Percentiles rank a stretch among this genome's conserved stretches.
These are phyloP conservation scores for Pleurotus tuoliensis DNA, from an alignment of 768 basidiomycete species.

Conservation along the genomic window DNA sequence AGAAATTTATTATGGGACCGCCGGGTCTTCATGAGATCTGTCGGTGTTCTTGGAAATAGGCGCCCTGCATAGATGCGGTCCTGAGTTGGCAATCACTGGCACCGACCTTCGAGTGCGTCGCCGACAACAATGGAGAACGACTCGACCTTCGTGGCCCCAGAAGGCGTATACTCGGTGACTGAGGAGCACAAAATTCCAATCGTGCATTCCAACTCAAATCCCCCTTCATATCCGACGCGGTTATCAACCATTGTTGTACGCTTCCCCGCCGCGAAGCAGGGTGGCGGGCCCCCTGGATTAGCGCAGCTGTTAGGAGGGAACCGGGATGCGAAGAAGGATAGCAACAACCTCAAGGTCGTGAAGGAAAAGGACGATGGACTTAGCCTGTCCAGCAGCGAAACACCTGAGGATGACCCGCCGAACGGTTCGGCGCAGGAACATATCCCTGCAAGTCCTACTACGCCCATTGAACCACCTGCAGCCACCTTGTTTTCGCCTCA, in stretches of 20 bases:
- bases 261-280: constrained; percentile 55
- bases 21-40: not conserved
- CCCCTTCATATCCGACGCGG: constrained; percentile 49
- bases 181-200: constrained; percentile 76
- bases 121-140: constrained; percentile 69
- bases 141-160: constrained; percentile 81
- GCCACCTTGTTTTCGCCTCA: constrained; percentile 62
- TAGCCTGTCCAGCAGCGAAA: constrained; percentile 82
- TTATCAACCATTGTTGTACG: constrained; percentile 60
- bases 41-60: not conserved
- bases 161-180: constrained; percentile 85
- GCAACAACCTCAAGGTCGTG: constrained; percentile 18
- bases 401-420: constrained; percentile 55
- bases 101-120: constrained; percentile 4
- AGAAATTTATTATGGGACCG: constrained; percentile 13
- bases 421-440: constrained; percentile 38
- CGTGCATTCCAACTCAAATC: constrained; percentile 35
- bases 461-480: constrained; percentile 30
- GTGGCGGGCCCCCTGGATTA: constrained; percentile 51
- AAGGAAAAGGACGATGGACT: constrained; percentile 53
- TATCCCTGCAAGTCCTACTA: constrained; percentile 29
- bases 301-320: constrained; percentile 66
- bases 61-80: not conserved
- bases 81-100: not conserved
- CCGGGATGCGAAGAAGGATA: constrained; percentile 63